Evolutionary conservation across 306 rosid species (phyloP), one percentile per base, ranked within the genome.

Genomic region (Rubus parviflorus): DNA sequence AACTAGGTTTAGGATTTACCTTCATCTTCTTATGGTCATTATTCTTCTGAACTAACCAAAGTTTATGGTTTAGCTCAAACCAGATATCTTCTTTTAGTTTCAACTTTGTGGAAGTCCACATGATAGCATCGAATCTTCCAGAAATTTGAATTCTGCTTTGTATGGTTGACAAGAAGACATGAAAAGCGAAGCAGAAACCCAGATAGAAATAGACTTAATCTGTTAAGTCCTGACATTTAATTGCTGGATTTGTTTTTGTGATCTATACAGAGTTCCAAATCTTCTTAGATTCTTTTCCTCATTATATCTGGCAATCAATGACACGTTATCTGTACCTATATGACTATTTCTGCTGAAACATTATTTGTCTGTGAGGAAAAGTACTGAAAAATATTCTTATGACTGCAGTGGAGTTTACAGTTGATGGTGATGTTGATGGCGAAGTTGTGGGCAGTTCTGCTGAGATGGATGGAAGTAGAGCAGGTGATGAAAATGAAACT

Each of bases 371-470:
- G 62, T 45, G 30, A 75, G 60, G 64, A 51, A 73, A 48, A 22
- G 70, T 65, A 83, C 43, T 41, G 25, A 14, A 76, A 46, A 40
- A 42, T 17, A 43, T 38, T 78, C 68, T 70, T 87, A 61, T 83
- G 80, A 67, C 70, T 86, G 91, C 89, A 96, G 99, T 96, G 96
- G 99, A 96, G 79, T 85, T 88, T 85, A 88, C 80, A 76, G 72
- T 85, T 77, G 96, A 85, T 66, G 93, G 82, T n/a, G 83, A 86
- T 77, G 38, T 83, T 73, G 86, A 85, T 80, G 81, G 83, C 0
- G 90, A 91, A 75, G 78, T 82, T 41, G 75, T 86, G 77, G 88
- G 84, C 49, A 85, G 83, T 78, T 81, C 88, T 72, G 87, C 71
- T 14, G 85, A 70, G 81, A 61, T 77, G 66, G 90, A 84, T 75